A percentile compares a stretch with the other conserved stretches of the same genome.
Conservation (phyloP, 73 alveolate species). For the Paramecium primaurelia region DNA sequence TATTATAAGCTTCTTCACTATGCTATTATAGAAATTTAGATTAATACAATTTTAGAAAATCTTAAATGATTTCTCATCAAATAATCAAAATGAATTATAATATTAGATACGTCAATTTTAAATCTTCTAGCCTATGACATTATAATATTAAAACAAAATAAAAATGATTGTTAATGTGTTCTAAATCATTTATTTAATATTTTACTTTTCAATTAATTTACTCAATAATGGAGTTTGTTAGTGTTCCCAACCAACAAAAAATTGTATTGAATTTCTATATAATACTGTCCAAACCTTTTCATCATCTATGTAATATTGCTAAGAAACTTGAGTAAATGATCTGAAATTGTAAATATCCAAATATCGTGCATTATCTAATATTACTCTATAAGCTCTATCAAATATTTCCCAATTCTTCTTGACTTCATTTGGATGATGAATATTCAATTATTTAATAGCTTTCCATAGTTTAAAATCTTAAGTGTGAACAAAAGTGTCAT, state of each 20-base stretch:
- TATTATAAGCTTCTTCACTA: neutral
- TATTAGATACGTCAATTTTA: neutral
- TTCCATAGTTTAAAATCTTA: neutral
- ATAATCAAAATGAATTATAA: neutral
- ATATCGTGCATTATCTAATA: neutral
- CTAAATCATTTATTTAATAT: neutral
- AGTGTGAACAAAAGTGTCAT: neutral
- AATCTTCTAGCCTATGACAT: neutral
- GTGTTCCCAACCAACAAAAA: neutral
- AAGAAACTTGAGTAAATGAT: neutral
- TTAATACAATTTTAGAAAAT: neutral
- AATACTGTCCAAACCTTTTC: neutral
- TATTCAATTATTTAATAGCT: neutral
- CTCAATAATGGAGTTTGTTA: slow-evolving; percentile 29
- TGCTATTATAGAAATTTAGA: neutral
- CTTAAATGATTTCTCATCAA: slow-evolving; percentile 37
- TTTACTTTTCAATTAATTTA: neutral
- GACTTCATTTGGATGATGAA: slow-evolving; percentile 2
- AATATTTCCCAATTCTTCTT: neutral
- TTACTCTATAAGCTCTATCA: neutral
- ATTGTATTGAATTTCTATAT: neutral
- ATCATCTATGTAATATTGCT: neutral
- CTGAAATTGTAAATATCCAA: neutral
- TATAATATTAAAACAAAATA: neutral
- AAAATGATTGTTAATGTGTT: neutral